A percentile compares a stretch with the other conserved stretches of the same genome.
These are phyloP conservation scores for Aaosphaeria pasadenensis DNA, from an alignment of 2,329 filamentous ascomycete species.

Conservation along the genomic window DNA sequence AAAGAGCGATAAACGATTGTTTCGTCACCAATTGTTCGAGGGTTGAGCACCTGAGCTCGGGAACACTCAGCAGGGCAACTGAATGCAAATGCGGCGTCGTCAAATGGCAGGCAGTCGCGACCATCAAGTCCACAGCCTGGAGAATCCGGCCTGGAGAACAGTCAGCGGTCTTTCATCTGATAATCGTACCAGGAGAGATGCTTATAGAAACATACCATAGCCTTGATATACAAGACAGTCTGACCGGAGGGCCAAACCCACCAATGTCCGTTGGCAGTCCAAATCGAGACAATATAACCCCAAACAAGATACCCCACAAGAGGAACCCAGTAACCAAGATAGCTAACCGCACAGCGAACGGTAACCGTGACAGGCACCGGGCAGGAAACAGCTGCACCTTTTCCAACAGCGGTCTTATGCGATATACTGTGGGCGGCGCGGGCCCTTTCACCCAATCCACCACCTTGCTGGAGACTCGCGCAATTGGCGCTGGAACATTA, in stretches of 20 bases:
- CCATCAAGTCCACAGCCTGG: constrained; percentile 52
- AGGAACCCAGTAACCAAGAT: constrained; percentile 58
- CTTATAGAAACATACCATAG: constrained; percentile 56
- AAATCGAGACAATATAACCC: constrained; percentile 63
- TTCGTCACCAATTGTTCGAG: constrained; percentile 54
- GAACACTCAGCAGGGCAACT: constrained; percentile 56
- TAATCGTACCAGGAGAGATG: neutral
- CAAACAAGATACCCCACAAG: constrained; percentile 67
- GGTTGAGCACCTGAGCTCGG: constrained; percentile 46
- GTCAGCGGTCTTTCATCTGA: neutral
- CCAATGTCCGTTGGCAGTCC: constrained; percentile 57
- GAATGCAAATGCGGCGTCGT: constrained; percentile 51
- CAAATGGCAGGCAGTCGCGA: constrained; percentile 55
- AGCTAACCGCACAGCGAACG: constrained; percentile 53
- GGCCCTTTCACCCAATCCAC: constrained; percentile 47
- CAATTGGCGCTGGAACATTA: constrained; percentile 14
- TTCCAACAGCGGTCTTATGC: constrained; percentile 57
- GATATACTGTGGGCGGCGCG: constrained; percentile 40
- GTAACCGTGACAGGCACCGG: constrained; percentile 57
- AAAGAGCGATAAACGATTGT: constrained; percentile 62
- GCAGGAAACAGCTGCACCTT: constrained; percentile 64
- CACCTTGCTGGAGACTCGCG: constrained; percentile 11
- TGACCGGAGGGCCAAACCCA: constrained; percentile 65
- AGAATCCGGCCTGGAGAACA: constrained; percentile 19
- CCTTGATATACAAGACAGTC: constrained; percentile 63